phyloP scores from a whole-genome alignment of 1,284 basidiomycete genomes.

The Leccinum pachyderme region DNA sequence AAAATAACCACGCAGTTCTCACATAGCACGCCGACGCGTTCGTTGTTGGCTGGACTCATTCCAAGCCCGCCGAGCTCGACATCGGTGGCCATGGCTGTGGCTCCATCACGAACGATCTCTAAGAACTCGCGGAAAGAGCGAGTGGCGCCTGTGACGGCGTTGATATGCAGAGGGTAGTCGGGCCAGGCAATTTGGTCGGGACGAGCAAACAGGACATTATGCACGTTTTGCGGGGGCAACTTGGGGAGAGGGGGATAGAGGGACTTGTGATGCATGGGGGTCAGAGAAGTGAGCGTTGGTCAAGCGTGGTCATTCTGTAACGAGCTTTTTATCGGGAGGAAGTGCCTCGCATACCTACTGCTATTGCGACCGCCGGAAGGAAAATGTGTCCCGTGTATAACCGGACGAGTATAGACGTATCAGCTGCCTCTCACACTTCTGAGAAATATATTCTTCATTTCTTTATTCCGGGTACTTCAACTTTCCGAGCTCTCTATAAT shows the following conservation, averaged over 20 bases:
- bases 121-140: slow-evolving; percentile 49
- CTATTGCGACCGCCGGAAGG: neutral
- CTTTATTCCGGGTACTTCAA: neutral
- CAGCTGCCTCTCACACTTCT: neutral
- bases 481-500: neutral
- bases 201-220: slow-evolving; percentile 54
- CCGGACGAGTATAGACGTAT: neutral
- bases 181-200: slow-evolving; percentile 51
- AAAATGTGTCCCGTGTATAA: neutral
- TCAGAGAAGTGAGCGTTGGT: neutral
- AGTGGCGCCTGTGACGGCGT: slow-evolving; percentile 49
- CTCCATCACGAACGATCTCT: slow-evolving; percentile 50
- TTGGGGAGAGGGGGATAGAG: slow-evolving; percentile 38
- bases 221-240: slow-evolving; percentile 50
- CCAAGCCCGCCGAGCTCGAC: slow-evolving; percentile 53
- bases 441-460: neutral
- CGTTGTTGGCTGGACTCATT: slow-evolving; percentile 43
- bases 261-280: slow-evolving; percentile 39
- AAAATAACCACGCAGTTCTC: slow-evolving; percentile 61
- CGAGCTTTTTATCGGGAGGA: slow-evolving; percentile 14
- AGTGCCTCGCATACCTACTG: neutral
- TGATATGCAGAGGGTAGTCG: slow-evolving; percentile 57
- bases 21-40: slow-evolving; percentile 67
- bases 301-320: neutral
- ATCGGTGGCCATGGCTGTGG: slow-evolving; percentile 54